phyloP scores from a whole-genome alignment of 2,329 filamentous ascomycete genomes.

The Albophoma yamanashiensis region DNA sequence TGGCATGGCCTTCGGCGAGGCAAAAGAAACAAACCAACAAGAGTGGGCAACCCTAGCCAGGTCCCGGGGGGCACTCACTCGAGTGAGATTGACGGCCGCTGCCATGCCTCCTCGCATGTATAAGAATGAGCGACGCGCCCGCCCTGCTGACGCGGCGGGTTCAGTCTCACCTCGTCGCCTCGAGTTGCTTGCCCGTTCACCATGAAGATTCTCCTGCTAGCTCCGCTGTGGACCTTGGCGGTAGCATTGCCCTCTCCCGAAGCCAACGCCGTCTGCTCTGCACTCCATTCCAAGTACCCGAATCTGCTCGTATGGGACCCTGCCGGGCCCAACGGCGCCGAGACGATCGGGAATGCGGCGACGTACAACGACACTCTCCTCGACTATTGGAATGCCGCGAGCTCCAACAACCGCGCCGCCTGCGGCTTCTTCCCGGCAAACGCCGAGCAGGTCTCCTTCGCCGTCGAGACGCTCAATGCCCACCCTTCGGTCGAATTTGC shows the following conservation, averaged over 20 bases:
- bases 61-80: not conserved
- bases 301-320: slow-evolving; percentile 9
- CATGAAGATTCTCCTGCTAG: not conserved
- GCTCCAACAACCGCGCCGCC: slow-evolving; percentile 8
- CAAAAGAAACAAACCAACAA: not conserved
- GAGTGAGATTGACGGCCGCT: not conserved
- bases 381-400: slow-evolving; percentile 10
- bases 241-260: not conserved
- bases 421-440: slow-evolving; percentile 37
- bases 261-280: slow-evolving; percentile 6
- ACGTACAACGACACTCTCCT: slow-evolving; percentile 5
- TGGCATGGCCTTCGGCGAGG: not conserved
- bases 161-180: not conserved
- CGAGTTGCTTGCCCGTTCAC: not conserved
- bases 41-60: not conserved
- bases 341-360: not conserved
- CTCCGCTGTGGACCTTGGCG: not conserved
- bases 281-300: slow-evolving; percentile 4
- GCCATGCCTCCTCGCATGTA: not conserved
- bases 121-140: not conserved
- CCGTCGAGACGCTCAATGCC: slow-evolving; percentile 37
- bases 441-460: slow-evolving; percentile 37
- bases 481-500: slow-evolving; percentile 37
- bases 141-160: not conserved
- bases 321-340: not conserved